Conservation (phyloP, 371 early-diverging fungal genomes). For the Mycotypha africana region DNA sequence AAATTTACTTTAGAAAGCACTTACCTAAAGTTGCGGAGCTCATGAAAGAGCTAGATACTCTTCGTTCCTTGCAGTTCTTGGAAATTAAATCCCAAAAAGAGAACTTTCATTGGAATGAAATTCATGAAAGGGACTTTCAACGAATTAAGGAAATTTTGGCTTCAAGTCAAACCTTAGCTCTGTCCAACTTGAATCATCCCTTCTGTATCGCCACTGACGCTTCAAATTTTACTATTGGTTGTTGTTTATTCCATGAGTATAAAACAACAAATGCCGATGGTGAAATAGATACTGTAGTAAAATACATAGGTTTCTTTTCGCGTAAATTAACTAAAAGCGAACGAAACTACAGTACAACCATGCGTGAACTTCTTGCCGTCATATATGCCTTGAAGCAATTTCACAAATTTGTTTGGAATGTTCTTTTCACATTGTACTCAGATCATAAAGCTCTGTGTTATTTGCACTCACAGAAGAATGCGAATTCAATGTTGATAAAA, state of each 20-base stretch:
- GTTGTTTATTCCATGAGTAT: not conserved
- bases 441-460: slow-evolving; percentile 13
- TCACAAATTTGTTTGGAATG: slow-evolving; percentile 18
- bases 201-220: slow-evolving; percentile 34
- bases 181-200: slow-evolving; percentile 9
- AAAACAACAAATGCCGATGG: not conserved
- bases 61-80: slow-evolving; percentile 6
- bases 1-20: slow-evolving; percentile 17
- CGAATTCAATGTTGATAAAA: slow-evolving; percentile 4
- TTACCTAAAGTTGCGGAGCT: slow-evolving; percentile 7
- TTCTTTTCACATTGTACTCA: slow-evolving; percentile 3
- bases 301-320: not conserved
- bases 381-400: slow-evolving; percentile 13
- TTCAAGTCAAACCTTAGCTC: not conserved
- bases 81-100: not conserved
- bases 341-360: not conserved
- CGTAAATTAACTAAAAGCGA: not conserved
- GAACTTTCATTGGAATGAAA: slow-evolving; percentile 5
- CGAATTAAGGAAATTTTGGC: not conserved
- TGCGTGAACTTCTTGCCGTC: slow-evolving; percentile 2
- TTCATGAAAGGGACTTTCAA: slow-evolving; percentile 1
- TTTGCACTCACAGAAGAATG: slow-evolving; percentile 6
- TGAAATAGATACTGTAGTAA: not conserved
- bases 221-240: not conserved
- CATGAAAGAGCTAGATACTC: slow-evolving; percentile 14